Base-by-base conservation (phyloP, 176 grass and related monocot species). In the Raddia guianensis region DNA sequence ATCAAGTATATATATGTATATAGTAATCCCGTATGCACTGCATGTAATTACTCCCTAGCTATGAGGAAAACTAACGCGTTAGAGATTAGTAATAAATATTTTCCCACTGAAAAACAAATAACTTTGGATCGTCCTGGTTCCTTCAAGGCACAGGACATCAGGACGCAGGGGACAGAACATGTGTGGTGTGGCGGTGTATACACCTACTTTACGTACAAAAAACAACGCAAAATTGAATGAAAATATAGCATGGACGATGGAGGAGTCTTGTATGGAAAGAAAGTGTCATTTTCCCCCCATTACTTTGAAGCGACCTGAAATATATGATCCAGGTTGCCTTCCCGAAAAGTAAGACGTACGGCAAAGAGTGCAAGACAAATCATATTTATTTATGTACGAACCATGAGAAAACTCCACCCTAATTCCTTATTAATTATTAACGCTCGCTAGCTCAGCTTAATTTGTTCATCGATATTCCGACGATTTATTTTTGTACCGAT, bases 291-390 rank as follows among this genome's bases (percentile, higher is more conserved):
- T 32, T 63, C 74, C 74, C 74, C 19, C 34, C 46, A n/a, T 63
- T n/a, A 77, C 68, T 79, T 79, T 27, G 19, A 72, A 72, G 83
- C 58, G 49, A 79, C 49, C 2, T 7, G 7, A 45, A 72, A 63
- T 63, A 43, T 27, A 27, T 27, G 27, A 9, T 50, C 8, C 0
- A 11, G 0, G 2, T 35, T 47, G 58, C 66, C 66, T 54, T 9
- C 49, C 6, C 0, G 15, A 4, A 70, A 79, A 48, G 58, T 9
- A 15, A 72, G 3, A 19, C n/a, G n/a, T n/a, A n/a, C 2, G 33
- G 34, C 32, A 43, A 43, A 19, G 21, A 52, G 48, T 72, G 48
- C 69, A 51, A 33, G n/a, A 6, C 0, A 43, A 47, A 75, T 3
- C 27, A 27, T 1, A 27, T 1, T 0, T 27, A 27, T 66, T 40